Evolutionary conservation across 805 yeast species (phyloP).

Genomic region (Metschnikowia cubensis): DNA sequence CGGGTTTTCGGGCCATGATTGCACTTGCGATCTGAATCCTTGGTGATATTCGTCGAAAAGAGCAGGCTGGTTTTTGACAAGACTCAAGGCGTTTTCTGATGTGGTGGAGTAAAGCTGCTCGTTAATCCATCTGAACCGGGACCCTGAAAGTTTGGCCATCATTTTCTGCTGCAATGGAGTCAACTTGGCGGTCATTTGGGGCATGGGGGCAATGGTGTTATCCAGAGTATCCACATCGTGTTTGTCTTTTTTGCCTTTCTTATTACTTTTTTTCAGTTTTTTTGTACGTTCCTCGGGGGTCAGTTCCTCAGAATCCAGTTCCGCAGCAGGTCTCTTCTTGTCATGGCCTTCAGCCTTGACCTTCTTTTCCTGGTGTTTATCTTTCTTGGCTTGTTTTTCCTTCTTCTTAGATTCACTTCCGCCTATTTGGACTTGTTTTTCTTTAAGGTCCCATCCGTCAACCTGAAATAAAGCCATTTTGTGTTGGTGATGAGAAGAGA

Average conservation of each 20-base stretch:
- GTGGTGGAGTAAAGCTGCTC: constrained; percentile 90
- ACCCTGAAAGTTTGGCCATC: constrained; percentile 92
- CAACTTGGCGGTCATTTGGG: constrained; percentile 39
- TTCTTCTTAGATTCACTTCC: constrained; percentile 27
- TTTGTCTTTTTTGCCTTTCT: background rate
- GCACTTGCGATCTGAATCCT: constrained; percentile 93
- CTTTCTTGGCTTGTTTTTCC: constrained; percentile 19
- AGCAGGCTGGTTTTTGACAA: constrained; percentile 78
- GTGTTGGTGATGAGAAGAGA: background rate
- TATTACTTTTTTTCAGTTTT: background rate
- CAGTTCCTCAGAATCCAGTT: background rate
- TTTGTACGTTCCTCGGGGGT: background rate
- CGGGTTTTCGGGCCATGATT: constrained; percentile 98
- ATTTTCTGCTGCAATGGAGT: constrained; percentile 92
- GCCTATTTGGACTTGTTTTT: constrained; percentile 47
- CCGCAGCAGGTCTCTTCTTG: constrained; percentile 8
- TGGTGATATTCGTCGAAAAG: constrained; percentile 91
- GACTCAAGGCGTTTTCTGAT: constrained; percentile 69
- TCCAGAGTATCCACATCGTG: background rate
- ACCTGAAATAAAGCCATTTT: constrained; percentile 70
- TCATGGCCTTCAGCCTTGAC: constrained; percentile 8
- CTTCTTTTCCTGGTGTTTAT: constrained; percentile 7
- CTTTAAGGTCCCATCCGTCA: constrained; percentile 75
- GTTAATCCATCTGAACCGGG: constrained; percentile 96
- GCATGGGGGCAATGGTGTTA: constrained; percentile 15